Percentiles rank a stretch among this genome's conserved stretches.
Evolutionary conservation across 2,329 filamentous ascomycete species (phyloP).

Genomic region (Ophiocordyceps sinensis): DNA sequence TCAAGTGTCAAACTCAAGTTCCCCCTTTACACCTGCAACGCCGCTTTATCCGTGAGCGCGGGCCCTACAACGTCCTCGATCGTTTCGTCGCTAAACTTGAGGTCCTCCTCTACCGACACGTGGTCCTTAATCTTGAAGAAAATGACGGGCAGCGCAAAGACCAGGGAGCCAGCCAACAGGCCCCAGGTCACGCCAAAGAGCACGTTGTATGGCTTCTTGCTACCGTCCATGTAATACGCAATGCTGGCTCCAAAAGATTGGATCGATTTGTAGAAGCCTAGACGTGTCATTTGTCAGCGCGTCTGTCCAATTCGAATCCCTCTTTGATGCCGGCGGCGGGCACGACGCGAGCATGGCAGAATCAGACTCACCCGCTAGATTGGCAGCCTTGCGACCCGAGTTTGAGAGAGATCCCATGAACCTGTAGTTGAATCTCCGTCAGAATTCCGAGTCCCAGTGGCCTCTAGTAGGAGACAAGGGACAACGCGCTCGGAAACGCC

Average conservation of each 20-base stretch:
- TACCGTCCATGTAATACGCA: constrained; percentile 19
- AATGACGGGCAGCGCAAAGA: constrained; percentile 69
- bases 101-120: constrained; percentile 66
- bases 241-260: constrained; percentile 59
- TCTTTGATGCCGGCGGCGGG: neutral
- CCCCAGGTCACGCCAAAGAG: constrained; percentile 64
- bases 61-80: constrained; percentile 44
- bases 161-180: constrained; percentile 55
- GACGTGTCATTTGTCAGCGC: neutral
- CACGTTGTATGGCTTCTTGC: constrained; percentile 43
- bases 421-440: constrained; percentile 24
- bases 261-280: constrained; percentile 47
- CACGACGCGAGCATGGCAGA: accelerated
- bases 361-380: constrained; percentile 27
- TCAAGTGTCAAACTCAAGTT: neutral
- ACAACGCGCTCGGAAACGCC: too few species aligned
- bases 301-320: too few species aligned
- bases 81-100: constrained; percentile 76
- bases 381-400: constrained; percentile 81
- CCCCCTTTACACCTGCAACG: neutral
- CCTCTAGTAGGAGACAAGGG: too few species aligned
- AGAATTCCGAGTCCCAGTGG: neutral
- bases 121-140: constrained; percentile 67
- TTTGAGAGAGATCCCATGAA: constrained; percentile 91
- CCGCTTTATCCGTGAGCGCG: neutral